Evolutionary conservation across 148 eudicot species (phyloP), one percentile per base, ranked within the genome.

Genomic region (Amaranthus cruentus): DNA sequence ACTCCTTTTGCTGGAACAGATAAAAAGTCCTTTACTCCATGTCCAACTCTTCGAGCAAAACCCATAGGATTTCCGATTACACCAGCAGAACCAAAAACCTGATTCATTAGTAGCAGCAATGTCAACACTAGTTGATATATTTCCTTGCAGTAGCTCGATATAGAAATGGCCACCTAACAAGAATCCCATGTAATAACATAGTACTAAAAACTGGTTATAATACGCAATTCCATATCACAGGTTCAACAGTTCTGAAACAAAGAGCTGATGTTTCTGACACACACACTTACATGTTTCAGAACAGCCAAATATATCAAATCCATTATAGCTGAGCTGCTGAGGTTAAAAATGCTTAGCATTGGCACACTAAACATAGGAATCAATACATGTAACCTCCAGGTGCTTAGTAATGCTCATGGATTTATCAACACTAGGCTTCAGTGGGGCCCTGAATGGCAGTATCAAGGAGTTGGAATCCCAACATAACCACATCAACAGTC

Each of bases 31-130:
- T 89, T 90, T 79, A 91, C 81, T 62, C 99, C 97, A 51, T 84
- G 90, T 51, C 96, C 91, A 69, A 95, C 85, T 71, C 89, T 95
- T 80, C 99, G 86, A 61, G 96, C 99, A 80, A 95, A 91, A 52
- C 99, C 99, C 86, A 95, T 86, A 53, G 99, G 99, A 78, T 95
- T 95, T 66, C 99, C 99, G 66, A 95, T 90, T 54, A 95, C 97
- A 61, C 97, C 99, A 58, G 99, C 99, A 68, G 99, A 95, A 71
- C 99, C 99, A 86, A 95, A 91, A 59, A 95, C 92, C 99, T 95
- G 69, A 75, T 12, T 49, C 72, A 66, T 57, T 46, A 70, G 49
- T 44, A 65, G 55, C 55, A 71, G 51, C 14, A 50, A 63, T 51
- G 54, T 64, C 21, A 60, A 64, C 65, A 64, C 55, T 15, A 11